These are phyloP conservation scores for Melocanna baccifera DNA, from an alignment of 176 grass and related monocot genomes.

Conservation along the genomic window DNA sequence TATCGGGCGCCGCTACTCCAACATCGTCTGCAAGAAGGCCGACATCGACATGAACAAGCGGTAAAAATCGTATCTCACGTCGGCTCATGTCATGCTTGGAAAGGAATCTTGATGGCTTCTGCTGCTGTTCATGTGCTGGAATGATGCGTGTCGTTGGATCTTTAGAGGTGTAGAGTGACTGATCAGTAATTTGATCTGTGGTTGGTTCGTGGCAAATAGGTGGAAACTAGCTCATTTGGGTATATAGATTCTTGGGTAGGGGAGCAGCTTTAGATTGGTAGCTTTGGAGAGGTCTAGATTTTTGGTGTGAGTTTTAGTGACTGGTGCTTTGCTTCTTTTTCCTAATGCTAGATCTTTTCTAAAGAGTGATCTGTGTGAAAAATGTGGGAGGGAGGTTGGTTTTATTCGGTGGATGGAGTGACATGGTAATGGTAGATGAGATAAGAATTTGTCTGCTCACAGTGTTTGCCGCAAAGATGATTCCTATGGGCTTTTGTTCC, in stretches of 20 bases:
- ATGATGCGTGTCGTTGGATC: neutral
- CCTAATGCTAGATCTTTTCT: neutral
- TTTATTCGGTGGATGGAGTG: neutral
- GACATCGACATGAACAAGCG: conserved; percentile 93
- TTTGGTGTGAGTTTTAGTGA: too few relatives aligned
- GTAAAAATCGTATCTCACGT: neutral
- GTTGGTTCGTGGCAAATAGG: neutral
- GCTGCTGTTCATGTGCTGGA: neutral
- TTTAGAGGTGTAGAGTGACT: neutral
- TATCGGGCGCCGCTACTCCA: conserved; percentile 88
- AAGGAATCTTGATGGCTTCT: neutral
- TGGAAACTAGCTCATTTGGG: neutral
- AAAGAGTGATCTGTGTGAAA: neutral
- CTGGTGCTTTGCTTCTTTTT: too few relatives aligned
- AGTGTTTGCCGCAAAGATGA: too few relatives aligned
- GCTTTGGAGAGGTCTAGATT: neutral
- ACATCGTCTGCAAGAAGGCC: conserved; percentile 95
- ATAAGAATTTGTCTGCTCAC: neutral
- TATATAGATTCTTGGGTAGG: neutral
- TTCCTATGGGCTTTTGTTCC: neutral
- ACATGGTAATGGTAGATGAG: neutral
- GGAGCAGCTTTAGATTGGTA: neutral
- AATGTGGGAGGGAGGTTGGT: neutral
- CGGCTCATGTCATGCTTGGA: neutral
- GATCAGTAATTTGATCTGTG: neutral